phyloP scores from a whole-genome alignment of 176 grass and related monocot species.

The Carex parvula region DNA sequence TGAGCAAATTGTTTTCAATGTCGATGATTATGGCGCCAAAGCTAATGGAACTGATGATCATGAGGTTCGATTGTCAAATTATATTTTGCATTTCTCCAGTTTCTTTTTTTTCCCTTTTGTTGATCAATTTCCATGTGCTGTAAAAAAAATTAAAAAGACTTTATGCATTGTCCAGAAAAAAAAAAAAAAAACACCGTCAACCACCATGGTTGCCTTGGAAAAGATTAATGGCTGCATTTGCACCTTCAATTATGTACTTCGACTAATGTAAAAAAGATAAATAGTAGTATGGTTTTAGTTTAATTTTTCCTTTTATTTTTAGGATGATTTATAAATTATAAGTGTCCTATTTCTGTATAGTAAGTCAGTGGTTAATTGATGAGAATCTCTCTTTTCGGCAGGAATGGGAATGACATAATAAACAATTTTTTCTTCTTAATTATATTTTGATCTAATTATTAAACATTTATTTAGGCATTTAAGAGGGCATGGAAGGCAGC shows the following conservation, averaged over 20 bases:
- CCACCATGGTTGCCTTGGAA: background rate
- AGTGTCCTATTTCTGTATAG: background rate
- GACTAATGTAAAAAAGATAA: background rate
- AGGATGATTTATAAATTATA: background rate
- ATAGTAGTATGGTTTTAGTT: background rate
- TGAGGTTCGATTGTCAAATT: slow-evolving; percentile 29
- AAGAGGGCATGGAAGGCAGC: slow-evolving; percentile 49
- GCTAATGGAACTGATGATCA: slow-evolving; percentile 31
- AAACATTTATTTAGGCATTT: slow-evolving; percentile 47
- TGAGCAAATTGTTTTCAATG: slow-evolving; percentile 27
- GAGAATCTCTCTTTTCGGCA: background rate
- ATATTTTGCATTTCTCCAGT: background rate
- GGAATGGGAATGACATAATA: background rate
- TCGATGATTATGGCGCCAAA: slow-evolving; percentile 41
- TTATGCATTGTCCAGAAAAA: background rate
- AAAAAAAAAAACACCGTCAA: background rate
- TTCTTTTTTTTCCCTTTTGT: background rate
- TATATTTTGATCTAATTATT: background rate
- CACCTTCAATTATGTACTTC: background rate
- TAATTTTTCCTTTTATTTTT: background rate
- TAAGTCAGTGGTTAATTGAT: background rate
- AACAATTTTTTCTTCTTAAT: background rate
- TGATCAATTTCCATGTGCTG: background rate
- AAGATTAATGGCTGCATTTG: background rate
- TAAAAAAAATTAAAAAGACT: background rate